Evolutionary conservation across 2,329 filamentous ascomycete species (phyloP).

Genomic region (Pseudopyrenochaeta lycopersici): DNA sequence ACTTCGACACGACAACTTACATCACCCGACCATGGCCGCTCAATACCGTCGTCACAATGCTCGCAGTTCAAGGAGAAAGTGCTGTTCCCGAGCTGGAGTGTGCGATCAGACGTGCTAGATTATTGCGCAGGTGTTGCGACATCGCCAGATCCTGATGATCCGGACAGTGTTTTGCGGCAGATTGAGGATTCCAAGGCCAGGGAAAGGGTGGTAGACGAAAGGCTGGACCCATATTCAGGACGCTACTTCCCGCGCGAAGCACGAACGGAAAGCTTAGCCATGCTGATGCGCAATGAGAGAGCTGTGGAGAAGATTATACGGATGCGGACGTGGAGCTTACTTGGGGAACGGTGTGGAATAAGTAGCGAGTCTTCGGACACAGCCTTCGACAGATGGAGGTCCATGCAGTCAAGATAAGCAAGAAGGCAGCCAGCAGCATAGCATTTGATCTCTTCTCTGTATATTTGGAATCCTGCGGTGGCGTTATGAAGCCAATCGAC

Average conservation of each 20-base stretch:
- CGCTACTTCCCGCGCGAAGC: conserved; percentile 83
- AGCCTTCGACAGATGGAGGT: conserved; percentile 48
- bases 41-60: conserved; percentile 72
- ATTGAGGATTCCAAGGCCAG: conserved; percentile 74
- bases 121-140: conserved; percentile 92
- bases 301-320: conserved; percentile 82
- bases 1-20: conserved; percentile 70
- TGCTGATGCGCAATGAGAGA: conserved; percentile 76
- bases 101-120: conserved; percentile 80
- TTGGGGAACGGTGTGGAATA: conserved; percentile 75
- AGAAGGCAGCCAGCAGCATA: not conserved
- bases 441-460: not conserved
- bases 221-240: conserved; percentile 89
- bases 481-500: not conserved
- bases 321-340: conserved; percentile 79
- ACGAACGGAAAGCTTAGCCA: conserved; percentile 80
- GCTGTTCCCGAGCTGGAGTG: conserved; percentile 89
- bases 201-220: conserved; percentile 82
- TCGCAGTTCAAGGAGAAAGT: conserved; percentile 76
- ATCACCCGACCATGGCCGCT: conserved; percentile 54
- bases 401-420: conserved; percentile 14
- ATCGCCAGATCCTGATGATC: conserved; percentile 86
- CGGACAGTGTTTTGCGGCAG: conserved; percentile 74
- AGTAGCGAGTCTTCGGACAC: conserved; percentile 58
- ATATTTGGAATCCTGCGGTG: not conserved